These are phyloP conservation scores for Staphylotrichum tortipilum DNA, from an alignment of 495 filamentous ascomycete species.

Conservation along the genomic window DNA sequence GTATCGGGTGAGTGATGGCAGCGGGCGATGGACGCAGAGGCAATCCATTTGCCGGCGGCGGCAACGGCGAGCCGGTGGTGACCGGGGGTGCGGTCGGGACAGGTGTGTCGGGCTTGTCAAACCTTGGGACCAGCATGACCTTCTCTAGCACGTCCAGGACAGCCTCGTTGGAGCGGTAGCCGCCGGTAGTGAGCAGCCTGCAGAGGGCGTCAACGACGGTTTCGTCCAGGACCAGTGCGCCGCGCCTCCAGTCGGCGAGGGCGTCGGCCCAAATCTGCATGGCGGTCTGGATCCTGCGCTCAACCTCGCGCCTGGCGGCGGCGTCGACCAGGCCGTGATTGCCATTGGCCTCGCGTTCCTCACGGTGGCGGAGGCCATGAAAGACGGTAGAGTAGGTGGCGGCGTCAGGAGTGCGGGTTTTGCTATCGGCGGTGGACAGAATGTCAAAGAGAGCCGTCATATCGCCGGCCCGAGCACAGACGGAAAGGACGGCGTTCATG, in stretches of 20 bases:
- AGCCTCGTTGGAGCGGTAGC: constrained; percentile 50
- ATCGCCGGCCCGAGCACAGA: constrained; percentile 61
- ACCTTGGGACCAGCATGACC: constrained; percentile 59
- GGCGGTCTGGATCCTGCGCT: constrained; percentile 44
- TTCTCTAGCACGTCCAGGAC: constrained; percentile 66
- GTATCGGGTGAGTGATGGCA: no score
- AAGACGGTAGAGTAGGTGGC: constrained; percentile 75
- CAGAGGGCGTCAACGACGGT: constrained; percentile 69
- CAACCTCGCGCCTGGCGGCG: constrained; percentile 22
- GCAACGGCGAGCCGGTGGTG: no score
- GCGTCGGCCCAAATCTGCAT: constrained; percentile 75
- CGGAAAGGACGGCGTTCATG: constrained; percentile 74
- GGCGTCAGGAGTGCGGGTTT: constrained; percentile 52
- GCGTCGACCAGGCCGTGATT: constrained; percentile 5
- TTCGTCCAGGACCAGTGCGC: constrained; percentile 62
- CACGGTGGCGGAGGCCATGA: constrained; percentile 49
- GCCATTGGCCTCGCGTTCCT: constrained; percentile 5
- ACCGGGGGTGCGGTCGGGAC: constrained; percentile 1
- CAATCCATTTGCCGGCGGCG: no score
- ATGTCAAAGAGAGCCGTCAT: constrained; percentile 70
- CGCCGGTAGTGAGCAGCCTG: constrained; percentile 53
- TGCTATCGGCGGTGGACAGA: constrained; percentile 54
- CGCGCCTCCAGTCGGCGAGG: constrained; percentile 58
- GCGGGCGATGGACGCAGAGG: no score
- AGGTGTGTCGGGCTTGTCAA: constrained; percentile 22